These are phyloP conservation scores for Talaromyces islandicus DNA, from an alignment of 2,329 filamentous ascomycete species.

Conservation along the genomic window DNA sequence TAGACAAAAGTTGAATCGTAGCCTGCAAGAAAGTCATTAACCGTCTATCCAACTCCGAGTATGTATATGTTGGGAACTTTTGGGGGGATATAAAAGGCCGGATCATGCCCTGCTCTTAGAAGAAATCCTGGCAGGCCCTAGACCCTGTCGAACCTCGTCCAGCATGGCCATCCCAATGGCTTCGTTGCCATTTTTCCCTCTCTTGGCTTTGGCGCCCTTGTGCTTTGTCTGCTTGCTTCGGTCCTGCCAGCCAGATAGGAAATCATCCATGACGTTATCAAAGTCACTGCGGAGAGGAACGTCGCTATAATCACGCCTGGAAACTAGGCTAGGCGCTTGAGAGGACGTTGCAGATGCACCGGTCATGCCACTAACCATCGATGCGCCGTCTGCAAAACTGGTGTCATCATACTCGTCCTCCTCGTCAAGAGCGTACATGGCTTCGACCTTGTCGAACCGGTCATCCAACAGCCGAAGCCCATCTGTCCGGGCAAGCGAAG, in stretches of 20 bases:
- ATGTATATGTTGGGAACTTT: constrained; percentile 1
- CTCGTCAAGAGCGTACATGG: constrained; percentile 64
- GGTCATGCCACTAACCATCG: constrained; percentile 38
- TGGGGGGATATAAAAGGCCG: neutral
- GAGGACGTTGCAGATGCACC: constrained; percentile 54
- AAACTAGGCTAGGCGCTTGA: constrained; percentile 53
- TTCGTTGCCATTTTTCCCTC: constrained; percentile 72
- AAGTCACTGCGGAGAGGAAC: constrained; percentile 70
- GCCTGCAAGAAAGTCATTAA: constrained; percentile 15
- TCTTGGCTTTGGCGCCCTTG: constrained; percentile 46
- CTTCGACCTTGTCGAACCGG: constrained; percentile 85
- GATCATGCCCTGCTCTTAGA: constrained; percentile 24
- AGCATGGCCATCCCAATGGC: constrained; percentile 80
- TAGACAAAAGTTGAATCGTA: neutral
- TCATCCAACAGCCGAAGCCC: constrained; percentile 79
- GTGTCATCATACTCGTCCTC: constrained; percentile 48
- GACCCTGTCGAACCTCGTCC: constrained; percentile 75
- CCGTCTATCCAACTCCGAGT: constrained; percentile 11
- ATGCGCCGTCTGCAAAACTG: constrained; percentile 31
- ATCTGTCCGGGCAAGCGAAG: constrained; percentile 79
- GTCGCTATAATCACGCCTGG: constrained; percentile 27
- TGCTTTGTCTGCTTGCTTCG: constrained; percentile 37
- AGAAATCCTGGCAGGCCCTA: constrained; percentile 68
- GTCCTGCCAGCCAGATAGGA: constrained; percentile 60
- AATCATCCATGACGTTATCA: constrained; percentile 87